Base-by-base conservation (phyloP, 176 grass and related monocot species). In the Aegilops speltoides region DNA sequence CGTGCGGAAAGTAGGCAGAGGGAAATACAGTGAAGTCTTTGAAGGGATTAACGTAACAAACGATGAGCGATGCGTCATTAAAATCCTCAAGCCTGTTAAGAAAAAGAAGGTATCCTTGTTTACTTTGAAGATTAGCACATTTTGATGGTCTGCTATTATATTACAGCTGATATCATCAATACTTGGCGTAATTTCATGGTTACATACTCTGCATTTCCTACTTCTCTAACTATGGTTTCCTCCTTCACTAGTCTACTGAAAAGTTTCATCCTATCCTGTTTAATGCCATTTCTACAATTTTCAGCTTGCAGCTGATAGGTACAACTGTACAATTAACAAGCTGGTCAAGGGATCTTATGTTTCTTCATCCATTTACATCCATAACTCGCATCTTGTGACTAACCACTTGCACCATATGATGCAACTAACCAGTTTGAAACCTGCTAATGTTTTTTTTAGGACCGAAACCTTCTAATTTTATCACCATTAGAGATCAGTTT, bases 41-140 rank as follows among this genome's bases (percentile, higher is more conserved):
- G 93, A 95, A 90, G 93, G 93, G 3, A 38, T 95, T 78, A 95
- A 95, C 73, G 85, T 95, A 73, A 86, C 85, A 70, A 95, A 84
- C 2, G 89, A 92, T 67, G 93, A 95, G 34, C 78, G 68, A 25
- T 95, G 90, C 72, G 73, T 95, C 41, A 90, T 95, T 78, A 95
- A 95, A 73, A 95, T 95, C 88, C 93, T 92, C 71, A 95, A 95
- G 88, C 90, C 93, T 76, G 93, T 95, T 77, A 95, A 92, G 85
- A 95, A 92, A 86, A 95, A 95, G 67, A 95, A 95, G 92, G 92
- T 94, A 94, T 29, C 46, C 73, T 88, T 84, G 2, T 65, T 75
- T 88, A 73, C 36, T 78, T 29, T 70, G 85, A 85, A 78, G 31
- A 78, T 68, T 78, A 56, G 8, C 10, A 77, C 16, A 45, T 68